Evolutionary conservation across 176 grass and related monocot genomes (phyloP).

Genomic region (Pharus latifolius): DNA sequence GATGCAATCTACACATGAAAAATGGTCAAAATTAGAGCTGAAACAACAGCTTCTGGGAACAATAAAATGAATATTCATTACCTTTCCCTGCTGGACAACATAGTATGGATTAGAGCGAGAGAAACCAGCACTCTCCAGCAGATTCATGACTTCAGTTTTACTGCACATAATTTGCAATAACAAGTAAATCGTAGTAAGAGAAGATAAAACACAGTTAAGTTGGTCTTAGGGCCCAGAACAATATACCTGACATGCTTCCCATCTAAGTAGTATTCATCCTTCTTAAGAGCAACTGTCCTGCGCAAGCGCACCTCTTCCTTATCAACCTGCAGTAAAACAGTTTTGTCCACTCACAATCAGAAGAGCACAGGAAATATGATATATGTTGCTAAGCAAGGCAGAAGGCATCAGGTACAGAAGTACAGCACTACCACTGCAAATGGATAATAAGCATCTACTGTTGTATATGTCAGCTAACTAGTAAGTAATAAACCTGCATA

Average conservation of each 20-base stretch:
- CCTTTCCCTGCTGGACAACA: slow-evolving; percentile 98
- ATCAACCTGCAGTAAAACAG: slow-evolving; percentile 56
- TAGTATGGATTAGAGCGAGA: slow-evolving; percentile 99
- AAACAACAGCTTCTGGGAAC: background rate
- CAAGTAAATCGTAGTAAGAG: background rate
- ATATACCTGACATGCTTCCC: slow-evolving; percentile 85
- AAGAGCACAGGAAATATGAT: background rate
- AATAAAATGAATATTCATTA: slow-evolving; percentile 17
- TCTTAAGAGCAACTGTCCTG: slow-evolving; percentile 83
- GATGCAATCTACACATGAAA: slow-evolving; percentile 72
- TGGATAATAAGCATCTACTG: background rate
- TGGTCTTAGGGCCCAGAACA: slow-evolving; percentile 18
- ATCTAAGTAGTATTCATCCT: slow-evolving; percentile 97
- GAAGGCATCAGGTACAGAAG: slow-evolving; percentile 1
- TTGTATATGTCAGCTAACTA: background rate
- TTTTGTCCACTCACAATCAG: slow-evolving; percentile 1
- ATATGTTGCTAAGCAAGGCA: background rate
- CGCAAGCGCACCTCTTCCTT: slow-evolving; percentile 93
- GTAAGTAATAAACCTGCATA: background rate
- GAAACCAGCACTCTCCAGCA: slow-evolving; percentile 98
- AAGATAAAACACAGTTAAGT: background rate
- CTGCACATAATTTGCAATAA: slow-evolving; percentile 33
- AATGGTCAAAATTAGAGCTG: slow-evolving; percentile 3
- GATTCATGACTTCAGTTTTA: slow-evolving; percentile 99
- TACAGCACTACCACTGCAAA: too few relatives aligned